A percentile compares a stretch with the other conserved stretches of the same genome.
Evolutionary conservation across 805 yeast genomes (phyloP).

Genomic region (Monosporozyma siamensis): DNA sequence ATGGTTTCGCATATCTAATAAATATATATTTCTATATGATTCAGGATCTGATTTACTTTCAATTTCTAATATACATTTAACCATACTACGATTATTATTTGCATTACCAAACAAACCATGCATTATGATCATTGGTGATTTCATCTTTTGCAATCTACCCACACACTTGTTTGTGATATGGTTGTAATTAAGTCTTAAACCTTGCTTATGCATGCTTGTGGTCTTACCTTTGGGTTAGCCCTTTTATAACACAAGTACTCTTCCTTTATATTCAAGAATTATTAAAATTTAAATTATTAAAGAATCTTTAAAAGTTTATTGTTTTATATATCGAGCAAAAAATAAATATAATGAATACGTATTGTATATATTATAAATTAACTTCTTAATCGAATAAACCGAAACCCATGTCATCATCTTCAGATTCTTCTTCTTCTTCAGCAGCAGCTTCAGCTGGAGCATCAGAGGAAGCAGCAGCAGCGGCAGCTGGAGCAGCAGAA

Average conservation of each 20-base stretch:
- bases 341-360: no score
- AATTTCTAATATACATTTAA: constrained; percentile 17
- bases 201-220: not conserved
- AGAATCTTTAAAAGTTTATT: not conserved
- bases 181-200: not conserved
- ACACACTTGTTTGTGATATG: not conserved
- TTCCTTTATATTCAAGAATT: not conserved
- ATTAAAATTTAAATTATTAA: not conserved
- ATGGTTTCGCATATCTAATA: constrained; percentile 79
- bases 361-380: constrained; percentile 40
- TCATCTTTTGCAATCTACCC: not conserved
- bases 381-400: constrained; percentile 87
- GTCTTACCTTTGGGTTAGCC: not conserved
- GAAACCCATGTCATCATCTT: constrained; percentile 82
- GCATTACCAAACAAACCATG: constrained; percentile 89
- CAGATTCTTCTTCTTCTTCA: constrained; percentile 65
- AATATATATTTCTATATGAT: constrained; percentile 49
- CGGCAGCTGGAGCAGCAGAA: constrained; percentile 97
- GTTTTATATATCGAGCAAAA: not conserved
- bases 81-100: constrained; percentile 73
- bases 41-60: constrained; percentile 37
- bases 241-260: not conserved
- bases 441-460: constrained; percentile 65
- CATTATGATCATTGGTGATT: constrained; percentile 56
- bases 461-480: constrained; percentile 56